Percentiles rank a stretch among this genome's conserved stretches.
Conservation (phyloP, 805 yeast species). For the Metschnikowia anglica region DNA sequence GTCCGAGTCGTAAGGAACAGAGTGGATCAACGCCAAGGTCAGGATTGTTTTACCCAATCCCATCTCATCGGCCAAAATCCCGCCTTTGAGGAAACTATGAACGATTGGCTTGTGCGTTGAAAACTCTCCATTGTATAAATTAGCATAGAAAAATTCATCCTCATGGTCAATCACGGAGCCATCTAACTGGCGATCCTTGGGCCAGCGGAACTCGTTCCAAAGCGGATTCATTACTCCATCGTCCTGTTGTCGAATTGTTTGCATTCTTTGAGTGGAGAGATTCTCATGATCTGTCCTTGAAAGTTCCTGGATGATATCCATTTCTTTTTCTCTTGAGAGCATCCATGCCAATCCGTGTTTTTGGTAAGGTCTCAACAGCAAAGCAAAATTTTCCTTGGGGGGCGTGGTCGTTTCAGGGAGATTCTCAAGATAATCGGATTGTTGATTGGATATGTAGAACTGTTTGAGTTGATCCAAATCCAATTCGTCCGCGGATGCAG, state of each 20-base stretch:
- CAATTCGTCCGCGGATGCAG: slow-evolving; percentile 40
- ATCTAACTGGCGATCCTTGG: slow-evolving; percentile 38
- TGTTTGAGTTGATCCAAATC: slow-evolving; percentile 71
- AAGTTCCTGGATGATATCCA: slow-evolving; percentile 41
- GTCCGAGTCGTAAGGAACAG: slow-evolving; percentile 54
- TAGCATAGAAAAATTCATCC: slow-evolving; percentile 59
- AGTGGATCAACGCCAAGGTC: slow-evolving; percentile 67
- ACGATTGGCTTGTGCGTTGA: slow-evolving; percentile 66
- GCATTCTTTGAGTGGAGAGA: slow-evolving; percentile 29
- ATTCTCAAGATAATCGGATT: slow-evolving; percentile 51
- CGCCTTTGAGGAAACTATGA: slow-evolving; percentile 65
- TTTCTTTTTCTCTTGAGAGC: slow-evolving; percentile 73
- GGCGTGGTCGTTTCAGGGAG: slow-evolving; percentile 65
- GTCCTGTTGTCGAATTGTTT: slow-evolving; percentile 29
- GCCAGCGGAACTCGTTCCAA: slow-evolving; percentile 83
- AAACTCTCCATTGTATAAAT: slow-evolving; percentile 77
- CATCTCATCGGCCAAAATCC: slow-evolving; percentile 95
- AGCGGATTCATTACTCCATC: slow-evolving; percentile 73
- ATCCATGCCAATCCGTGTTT: slow-evolving; percentile 86
- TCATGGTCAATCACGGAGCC: slow-evolving; percentile 12
- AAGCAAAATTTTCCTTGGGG: slow-evolving; percentile 46
- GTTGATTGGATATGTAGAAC: slow-evolving; percentile 71
- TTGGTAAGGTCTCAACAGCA: slow-evolving; percentile 74
- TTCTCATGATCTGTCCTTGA: slow-evolving; percentile 22
- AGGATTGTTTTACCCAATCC: slow-evolving; percentile 94